phyloP scores from a whole-genome alignment of 257 asterid species.

The Plantago ovata region DNA sequence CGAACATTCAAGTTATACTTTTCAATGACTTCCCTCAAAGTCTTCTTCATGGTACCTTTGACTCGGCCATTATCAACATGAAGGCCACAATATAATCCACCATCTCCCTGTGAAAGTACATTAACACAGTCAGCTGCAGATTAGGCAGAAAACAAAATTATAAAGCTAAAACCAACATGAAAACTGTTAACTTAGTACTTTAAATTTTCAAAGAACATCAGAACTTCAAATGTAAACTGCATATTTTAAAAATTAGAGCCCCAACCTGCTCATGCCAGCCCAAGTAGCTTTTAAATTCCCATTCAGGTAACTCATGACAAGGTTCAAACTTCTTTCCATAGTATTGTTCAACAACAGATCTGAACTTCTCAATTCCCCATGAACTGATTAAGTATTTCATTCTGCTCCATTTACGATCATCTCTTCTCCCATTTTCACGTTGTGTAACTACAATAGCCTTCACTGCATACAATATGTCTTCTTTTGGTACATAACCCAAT shows the following conservation, averaged over 20 bases:
- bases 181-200: background rate
- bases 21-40: slow-evolving; percentile 78
- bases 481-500: slow-evolving; percentile 91
- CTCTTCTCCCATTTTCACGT: slow-evolving; percentile 95
- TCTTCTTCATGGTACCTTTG: slow-evolving; percentile 73
- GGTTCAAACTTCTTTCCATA: slow-evolving; percentile 84
- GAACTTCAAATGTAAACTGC: slow-evolving; percentile 8
- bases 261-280: slow-evolving; percentile 98
- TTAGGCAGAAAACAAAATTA: slow-evolving; percentile 3
- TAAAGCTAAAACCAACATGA: background rate
- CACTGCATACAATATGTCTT: slow-evolving; percentile 81
- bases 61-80: slow-evolving; percentile 92
- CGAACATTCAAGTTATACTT: slow-evolving; percentile 85
- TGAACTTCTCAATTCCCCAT: slow-evolving; percentile 97
- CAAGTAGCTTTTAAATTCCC: slow-evolving; percentile 95
- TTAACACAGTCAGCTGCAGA: slow-evolving; percentile 8
- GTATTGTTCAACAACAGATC: slow-evolving; percentile 73
- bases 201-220: background rate
- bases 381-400: slow-evolving; percentile 90
- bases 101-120: slow-evolving; percentile 67
- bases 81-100: slow-evolving; percentile 83
- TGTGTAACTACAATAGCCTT: slow-evolving; percentile 95
- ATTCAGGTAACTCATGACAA: slow-evolving; percentile 76
- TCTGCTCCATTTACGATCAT: slow-evolving; percentile 95
- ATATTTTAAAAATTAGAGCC: background rate